Conservation (phyloP, 2,329 filamentous ascomycete genomes). For the Penicillium griseofulvum region DNA sequence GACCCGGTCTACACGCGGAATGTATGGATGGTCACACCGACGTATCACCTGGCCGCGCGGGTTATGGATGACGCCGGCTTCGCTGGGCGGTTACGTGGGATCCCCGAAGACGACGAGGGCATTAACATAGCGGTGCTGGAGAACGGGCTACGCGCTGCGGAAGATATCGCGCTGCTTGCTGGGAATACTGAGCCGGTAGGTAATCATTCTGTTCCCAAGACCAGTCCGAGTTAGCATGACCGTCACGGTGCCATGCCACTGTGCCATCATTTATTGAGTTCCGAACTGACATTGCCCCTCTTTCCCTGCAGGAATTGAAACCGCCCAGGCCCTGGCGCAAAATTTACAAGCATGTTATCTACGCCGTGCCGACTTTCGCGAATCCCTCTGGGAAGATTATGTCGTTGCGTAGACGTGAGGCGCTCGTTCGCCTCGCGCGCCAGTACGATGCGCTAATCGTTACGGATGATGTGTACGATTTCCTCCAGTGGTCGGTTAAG, state of each 20-base stretch:
- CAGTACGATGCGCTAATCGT: constrained; percentile 78
- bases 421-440: constrained; percentile 73
- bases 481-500: constrained; percentile 71
- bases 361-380: constrained; percentile 81
- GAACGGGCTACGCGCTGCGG: constrained; percentile 50
- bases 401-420: constrained; percentile 63
- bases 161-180: constrained; percentile 42
- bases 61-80: constrained; percentile 83
- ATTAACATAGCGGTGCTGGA: constrained; percentile 65
- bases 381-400: constrained; percentile 87
- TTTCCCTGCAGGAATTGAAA: constrained; percentile 53
- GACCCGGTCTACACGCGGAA: constrained; percentile 72
- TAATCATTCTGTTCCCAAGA: background rate
- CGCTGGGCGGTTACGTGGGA: constrained; percentile 60
- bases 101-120: constrained; percentile 76
- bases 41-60: constrained; percentile 80
- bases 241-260: background rate
- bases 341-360: constrained; percentile 83
- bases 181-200: constrained; percentile 47
- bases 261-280: constrained; percentile 2
- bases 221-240: background rate
- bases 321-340: constrained; percentile 62
- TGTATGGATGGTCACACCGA: constrained; percentile 78
- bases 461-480: constrained; percentile 91
- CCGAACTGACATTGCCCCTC: constrained; percentile 2